Conservation (phyloP, 192 early-diverging fungal species). For the Umbelopsis sp. region DNA sequence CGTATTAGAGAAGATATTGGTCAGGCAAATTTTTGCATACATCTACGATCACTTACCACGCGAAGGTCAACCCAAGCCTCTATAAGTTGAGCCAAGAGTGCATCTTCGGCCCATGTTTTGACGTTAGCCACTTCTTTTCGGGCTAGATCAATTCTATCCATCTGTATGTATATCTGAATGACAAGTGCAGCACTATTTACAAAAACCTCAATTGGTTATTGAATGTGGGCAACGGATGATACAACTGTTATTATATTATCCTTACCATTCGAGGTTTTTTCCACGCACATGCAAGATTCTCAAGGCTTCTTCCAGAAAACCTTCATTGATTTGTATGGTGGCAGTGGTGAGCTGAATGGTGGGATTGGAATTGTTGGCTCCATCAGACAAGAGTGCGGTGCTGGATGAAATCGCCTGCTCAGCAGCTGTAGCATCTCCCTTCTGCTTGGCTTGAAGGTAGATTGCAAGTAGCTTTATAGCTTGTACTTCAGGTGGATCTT, state of each 20-base stretch:
- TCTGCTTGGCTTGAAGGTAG: conserved; percentile 55
- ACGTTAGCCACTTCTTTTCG: conserved; percentile 71
- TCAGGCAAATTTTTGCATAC: not conserved
- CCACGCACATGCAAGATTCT: conserved; percentile 62
- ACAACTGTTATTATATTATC: not conserved
- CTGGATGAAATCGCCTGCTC: conserved; percentile 52
- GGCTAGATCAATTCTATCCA: conserved; percentile 87
- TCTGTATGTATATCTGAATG: conserved; percentile 73
- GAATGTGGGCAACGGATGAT: not conserved
- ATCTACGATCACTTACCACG: conserved; percentile 39
- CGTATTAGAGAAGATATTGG: not conserved
- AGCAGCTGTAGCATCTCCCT: conserved; percentile 33
- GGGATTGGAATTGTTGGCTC: conserved; percentile 50
- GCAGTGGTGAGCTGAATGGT: conserved; percentile 68
- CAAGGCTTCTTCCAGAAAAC: conserved; percentile 72
- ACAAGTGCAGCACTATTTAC: conserved; percentile 68
- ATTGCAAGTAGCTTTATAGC: conserved; percentile 69
- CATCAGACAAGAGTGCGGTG: conserved; percentile 49
- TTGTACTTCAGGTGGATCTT: conserved; percentile 56
- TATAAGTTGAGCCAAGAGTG: conserved; percentile 86
- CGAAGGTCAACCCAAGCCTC: conserved; percentile 87
- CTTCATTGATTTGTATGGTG: conserved; percentile 60
- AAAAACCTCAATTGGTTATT: not conserved
- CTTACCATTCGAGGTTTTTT: conserved; percentile 84
- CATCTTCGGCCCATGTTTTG: conserved; percentile 95